Base-by-base conservation (phyloP, 192 early-diverging fungal species). In the Chytriomyces hyalinus region DNA sequence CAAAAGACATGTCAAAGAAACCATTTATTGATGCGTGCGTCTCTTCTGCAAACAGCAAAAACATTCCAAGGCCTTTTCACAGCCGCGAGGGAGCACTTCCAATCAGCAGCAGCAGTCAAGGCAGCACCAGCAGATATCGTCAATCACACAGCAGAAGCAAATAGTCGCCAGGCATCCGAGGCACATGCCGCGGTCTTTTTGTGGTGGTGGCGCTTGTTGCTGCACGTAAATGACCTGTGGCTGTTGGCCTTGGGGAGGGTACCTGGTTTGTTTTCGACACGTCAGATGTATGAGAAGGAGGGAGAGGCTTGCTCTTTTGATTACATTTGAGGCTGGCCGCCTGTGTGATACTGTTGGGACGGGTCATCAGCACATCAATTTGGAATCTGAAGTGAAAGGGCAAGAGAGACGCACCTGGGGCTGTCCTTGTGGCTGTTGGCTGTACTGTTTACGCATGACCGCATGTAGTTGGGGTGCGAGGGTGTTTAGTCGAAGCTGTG, bases 121-220 rank as follows among this genome's bases (percentile, higher is more conserved):
- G 49, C 48, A 71, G 48, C 70, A 71, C 10, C 51, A 51, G 53
- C 36, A 43, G 22, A 59, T 59, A 17, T 71, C 70, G 9, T 71
- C 70, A 20, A 71, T 13, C 10, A 36, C 70, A 51, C 70, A 71
- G 48, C 70, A 71, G 51, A 71, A 71, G 48, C 70, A 71, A 11
- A 71, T 9, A 26, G 44, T 51, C 22, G 70, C 70, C 8, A 71
- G 70, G 28, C 70, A 71, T 20, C 44, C 36, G 49, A 71, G n/a
- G 20, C 36, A 59, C 10, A 10, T 24, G 17, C 70, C 70, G 44
- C 70, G 70, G 6, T 57, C 50, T 43, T 71, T 71, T n/a, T 28
- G 36, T 20, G 48, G 49, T 13, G 70, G 49, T 36, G 36, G 50
- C 0, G 66, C 66, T 71, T 57, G 70, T 49, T 71, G 67, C 9